Conservation (phyloP, 2,329 filamentous ascomycete species). For the Beauveria asiatica region DNA sequence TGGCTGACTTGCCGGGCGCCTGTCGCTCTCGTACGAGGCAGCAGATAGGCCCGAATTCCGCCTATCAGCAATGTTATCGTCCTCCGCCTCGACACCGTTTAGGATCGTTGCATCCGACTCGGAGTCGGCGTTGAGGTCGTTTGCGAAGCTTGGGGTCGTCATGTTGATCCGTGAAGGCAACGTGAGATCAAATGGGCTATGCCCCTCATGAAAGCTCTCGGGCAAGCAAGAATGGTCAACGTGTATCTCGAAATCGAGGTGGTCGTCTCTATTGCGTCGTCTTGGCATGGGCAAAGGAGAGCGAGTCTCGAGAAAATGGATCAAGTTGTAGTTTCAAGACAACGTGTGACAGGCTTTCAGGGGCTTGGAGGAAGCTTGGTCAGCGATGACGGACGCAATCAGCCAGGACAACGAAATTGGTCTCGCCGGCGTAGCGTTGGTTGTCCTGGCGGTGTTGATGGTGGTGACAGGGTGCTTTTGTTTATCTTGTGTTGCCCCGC, state of each 20-base stretch:
- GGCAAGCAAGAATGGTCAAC: conserved; percentile 37
- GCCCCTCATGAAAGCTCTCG: conserved; percentile 31
- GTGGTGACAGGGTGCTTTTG: conserved; percentile 7
- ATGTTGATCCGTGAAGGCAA: conserved; percentile 3
- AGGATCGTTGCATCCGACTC: conserved; percentile 10
- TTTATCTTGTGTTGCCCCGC: conserved; percentile 12
- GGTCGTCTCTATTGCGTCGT: conserved; percentile 21
- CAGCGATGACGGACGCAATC: background rate
- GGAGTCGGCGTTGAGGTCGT: conserved; percentile 13
- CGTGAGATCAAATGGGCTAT: conserved; percentile 12
- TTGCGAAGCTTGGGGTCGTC: background rate
- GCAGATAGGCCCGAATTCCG: background rate
- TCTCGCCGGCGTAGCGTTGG: background rate
- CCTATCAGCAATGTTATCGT: background rate
- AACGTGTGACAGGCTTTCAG: background rate
- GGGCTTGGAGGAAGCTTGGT: background rate
- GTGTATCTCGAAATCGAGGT: conserved; percentile 40
- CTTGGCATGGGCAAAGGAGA: conserved; percentile 17
- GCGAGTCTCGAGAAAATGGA: background rate
- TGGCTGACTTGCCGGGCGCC: background rate
- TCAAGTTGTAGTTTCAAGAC: background rate
- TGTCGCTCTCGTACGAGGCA: conserved; percentile 7
- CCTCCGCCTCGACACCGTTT: background rate
- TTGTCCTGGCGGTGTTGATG: conserved; percentile 6
- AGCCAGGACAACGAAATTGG: background rate